Conservation (phyloP, 2,329 filamentous ascomycete genomes). For the Alternaria sp. region DNA sequence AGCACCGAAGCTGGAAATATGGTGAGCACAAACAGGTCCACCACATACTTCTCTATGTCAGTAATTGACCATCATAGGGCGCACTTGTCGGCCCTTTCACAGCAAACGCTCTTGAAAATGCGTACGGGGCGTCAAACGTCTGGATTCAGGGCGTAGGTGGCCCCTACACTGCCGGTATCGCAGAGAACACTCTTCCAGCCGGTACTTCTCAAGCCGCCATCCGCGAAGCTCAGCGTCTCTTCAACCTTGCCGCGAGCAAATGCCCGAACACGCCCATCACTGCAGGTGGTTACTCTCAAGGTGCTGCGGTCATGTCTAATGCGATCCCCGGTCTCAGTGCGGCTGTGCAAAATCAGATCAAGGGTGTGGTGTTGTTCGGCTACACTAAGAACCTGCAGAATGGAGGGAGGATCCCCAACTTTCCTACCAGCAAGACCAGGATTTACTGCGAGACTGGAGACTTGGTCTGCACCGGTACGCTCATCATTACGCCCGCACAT, state of each 20-base stretch:
- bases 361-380: slow-evolving; percentile 50
- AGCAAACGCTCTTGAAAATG: slow-evolving; percentile 22
- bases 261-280: slow-evolving; percentile 51
- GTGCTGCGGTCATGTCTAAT: slow-evolving; percentile 47
- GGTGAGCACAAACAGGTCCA: slow-evolving; percentile 10
- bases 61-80: background rate
- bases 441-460: slow-evolving; percentile 47
- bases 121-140: slow-evolving; percentile 20
- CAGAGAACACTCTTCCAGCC: slow-evolving; percentile 41
- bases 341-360: slow-evolving; percentile 41
- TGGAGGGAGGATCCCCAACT: slow-evolving; percentile 44
- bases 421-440: slow-evolving; percentile 40
- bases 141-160: slow-evolving; percentile 42
- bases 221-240: slow-evolving; percentile 40
- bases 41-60: background rate
- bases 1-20: slow-evolving; percentile 32
- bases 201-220: slow-evolving; percentile 46
- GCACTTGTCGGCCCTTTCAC: slow-evolving; percentile 12
- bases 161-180: slow-evolving; percentile 45
- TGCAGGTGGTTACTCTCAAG: slow-evolving; percentile 53
- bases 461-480: slow-evolving; percentile 43
- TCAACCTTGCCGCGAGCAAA: slow-evolving; percentile 46
- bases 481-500: slow-evolving; percentile 43
- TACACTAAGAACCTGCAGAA: slow-evolving; percentile 51
- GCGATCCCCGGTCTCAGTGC: slow-evolving; percentile 38